Conservation (phyloP, 805 yeast species). For the Hanseniaspora pseudoguilliermondii region DNA sequence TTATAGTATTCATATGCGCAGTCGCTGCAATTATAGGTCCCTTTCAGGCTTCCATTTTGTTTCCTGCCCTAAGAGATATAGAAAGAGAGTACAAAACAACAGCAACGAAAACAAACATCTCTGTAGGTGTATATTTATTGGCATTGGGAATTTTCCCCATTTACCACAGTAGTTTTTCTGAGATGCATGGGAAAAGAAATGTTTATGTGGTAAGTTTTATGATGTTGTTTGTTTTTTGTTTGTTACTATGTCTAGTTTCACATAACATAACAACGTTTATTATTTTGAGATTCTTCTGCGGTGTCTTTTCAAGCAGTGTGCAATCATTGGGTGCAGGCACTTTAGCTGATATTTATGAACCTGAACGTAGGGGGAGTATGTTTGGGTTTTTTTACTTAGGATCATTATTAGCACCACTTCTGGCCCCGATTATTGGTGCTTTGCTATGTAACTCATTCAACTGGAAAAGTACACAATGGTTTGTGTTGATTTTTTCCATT, state of each 20-base stretch:
- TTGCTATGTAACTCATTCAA: slow-evolving; percentile 58
- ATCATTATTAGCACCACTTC: slow-evolving; percentile 63
- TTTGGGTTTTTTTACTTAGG: slow-evolving; percentile 75
- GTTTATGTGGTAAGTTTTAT: slow-evolving; percentile 59
- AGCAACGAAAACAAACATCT: slow-evolving; percentile 51
- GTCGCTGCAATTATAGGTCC: slow-evolving; percentile 72
- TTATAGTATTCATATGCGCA: slow-evolving; percentile 55
- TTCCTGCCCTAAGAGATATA: slow-evolving; percentile 62
- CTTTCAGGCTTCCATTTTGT: slow-evolving; percentile 74
- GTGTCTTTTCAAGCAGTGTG: slow-evolving; percentile 74
- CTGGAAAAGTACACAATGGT: slow-evolving; percentile 87
- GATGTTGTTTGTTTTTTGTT: slow-evolving; percentile 49
- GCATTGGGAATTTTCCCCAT: slow-evolving; percentile 69
- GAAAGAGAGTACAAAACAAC: slow-evolving; percentile 42
- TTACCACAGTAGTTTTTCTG: slow-evolving; percentile 82
- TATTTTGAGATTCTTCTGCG: slow-evolving; percentile 55
- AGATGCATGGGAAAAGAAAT: slow-evolving; percentile 58
- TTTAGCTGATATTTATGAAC: slow-evolving; percentile 55
- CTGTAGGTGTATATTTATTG: slow-evolving; percentile 66
- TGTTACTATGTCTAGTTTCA: slow-evolving; percentile 54
- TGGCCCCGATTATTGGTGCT: slow-evolving; percentile 74
- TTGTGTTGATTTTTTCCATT: slow-evolving; percentile 56
- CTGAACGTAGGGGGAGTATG: slow-evolving; percentile 60
- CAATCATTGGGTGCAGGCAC: slow-evolving; percentile 89
- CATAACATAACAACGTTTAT: slow-evolving; percentile 51